Evolutionary conservation across 2,329 filamentous ascomycete species (phyloP), one percentile per base, ranked within the genome.

Genomic region (Clonostachys byssicola): DNA sequence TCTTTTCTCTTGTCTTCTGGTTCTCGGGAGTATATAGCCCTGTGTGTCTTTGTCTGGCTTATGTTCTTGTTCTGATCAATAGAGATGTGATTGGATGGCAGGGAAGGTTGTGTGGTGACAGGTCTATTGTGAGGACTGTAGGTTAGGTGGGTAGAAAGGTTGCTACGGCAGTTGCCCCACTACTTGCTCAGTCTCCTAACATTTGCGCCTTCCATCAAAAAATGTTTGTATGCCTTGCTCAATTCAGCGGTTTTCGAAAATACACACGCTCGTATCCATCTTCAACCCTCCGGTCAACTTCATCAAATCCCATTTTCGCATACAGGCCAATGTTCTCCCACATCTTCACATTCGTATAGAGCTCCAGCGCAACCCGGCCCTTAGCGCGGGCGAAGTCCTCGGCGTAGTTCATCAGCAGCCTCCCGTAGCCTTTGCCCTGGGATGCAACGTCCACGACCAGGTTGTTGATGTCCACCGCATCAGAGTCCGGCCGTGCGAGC

Each of bases 321-420:
- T 63, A 63, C 10, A 63, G 34, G 0, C 18, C 49, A 12, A 63
- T 34, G 30, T 65, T 64, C 16, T 69, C 66, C 34, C 60, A 58
- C 56, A 68, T 68, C 43, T 56, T 62, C 9, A 63, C 59, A 34
- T 63, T 68, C 1, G 61, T 64, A 34, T 55, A 68, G 10, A 70
- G 49, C n/a, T 52, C 56, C 35, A 62, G 44, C 0, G 58, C 59
- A 3, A 18, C 49, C 1, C 54, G 51, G 0, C 54, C 51, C 4
- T 51, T 57, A 8, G 54, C 51, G 34, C 51, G 49, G 5, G 64
- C 60, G 6, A 59, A 56, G 0, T 60, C 57, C 30, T 56, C 62
- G 0, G 60, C 62, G 41, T 62, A 60, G 1, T 59, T 59, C 50
- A 60, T 64, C 16, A 68, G 54, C 1, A 58, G 49, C 2, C 52